These are phyloP conservation scores for Saccharomyces hybrid DNA, from an alignment of 1,139 yeast species.

Conservation along the genomic window DNA sequence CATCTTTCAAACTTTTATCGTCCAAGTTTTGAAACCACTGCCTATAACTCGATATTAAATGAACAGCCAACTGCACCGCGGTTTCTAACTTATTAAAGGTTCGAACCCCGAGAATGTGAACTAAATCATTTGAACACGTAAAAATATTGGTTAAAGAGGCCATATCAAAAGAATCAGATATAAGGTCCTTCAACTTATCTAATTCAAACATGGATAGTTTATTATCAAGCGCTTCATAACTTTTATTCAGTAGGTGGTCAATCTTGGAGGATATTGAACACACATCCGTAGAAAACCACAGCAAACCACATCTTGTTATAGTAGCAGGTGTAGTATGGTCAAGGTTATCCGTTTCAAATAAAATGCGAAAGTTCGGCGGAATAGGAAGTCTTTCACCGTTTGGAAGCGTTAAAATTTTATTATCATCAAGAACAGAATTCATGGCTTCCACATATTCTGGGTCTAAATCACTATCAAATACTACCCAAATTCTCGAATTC, in stretches of 20 bases:
- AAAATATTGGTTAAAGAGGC: background rate
- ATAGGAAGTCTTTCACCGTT: constrained; percentile 77
- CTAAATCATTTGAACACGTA: background rate
- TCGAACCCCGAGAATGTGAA: background rate
- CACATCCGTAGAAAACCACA: constrained; percentile 49
- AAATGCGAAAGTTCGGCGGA: constrained; percentile 53
- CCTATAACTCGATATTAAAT: background rate
- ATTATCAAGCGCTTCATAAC: background rate
- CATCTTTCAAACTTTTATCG: background rate
- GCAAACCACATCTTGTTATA: constrained; percentile 85
- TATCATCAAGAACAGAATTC: constrained; percentile 88
- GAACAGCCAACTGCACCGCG: background rate
- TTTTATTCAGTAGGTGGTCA: background rate
- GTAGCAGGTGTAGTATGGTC: constrained; percentile 81
- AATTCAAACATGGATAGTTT: background rate
- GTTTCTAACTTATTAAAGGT: background rate
- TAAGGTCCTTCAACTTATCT: background rate
- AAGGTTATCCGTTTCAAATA: constrained; percentile 72
- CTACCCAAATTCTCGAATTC: constrained; percentile 59
- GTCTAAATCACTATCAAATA: constrained; percentile 90
- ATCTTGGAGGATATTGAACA: background rate
- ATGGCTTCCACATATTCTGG: constrained; percentile 92
- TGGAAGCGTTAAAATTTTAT: constrained; percentile 70
- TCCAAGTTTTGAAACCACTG: background rate
- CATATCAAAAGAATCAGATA: background rate